phyloP scores from a whole-genome alignment of 768 basidiomycete species.

The Trichaptum fuscoviolaceum region DNA sequence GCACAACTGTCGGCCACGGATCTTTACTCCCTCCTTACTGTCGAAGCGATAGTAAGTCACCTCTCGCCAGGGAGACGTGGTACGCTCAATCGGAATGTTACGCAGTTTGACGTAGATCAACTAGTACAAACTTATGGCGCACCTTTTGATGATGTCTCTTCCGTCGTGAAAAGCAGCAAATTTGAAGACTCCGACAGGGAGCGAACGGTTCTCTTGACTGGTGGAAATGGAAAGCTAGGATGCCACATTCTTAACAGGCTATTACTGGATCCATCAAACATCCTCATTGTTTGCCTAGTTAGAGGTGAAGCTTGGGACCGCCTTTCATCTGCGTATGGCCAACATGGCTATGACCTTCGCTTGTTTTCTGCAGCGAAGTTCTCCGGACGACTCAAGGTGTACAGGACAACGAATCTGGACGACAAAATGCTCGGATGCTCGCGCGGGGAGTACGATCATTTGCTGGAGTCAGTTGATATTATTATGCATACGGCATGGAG shows the following conservation, averaged over 20 bases:
- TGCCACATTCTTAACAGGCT: neutral
- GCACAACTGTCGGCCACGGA: neutral
- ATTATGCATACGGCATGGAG: slow-evolving; percentile 7
- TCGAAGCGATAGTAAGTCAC: neutral
- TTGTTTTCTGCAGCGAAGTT: neutral
- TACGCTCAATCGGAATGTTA: neutral
- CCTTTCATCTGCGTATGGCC: neutral
- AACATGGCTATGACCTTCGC: too few relatives aligned
- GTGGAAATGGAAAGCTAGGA: slow-evolving; percentile 8
- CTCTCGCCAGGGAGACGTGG: neutral
- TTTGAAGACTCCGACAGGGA: neutral
- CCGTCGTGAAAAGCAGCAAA: neutral
- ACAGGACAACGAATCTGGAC: slow-evolving; percentile 1
- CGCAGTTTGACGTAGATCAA: neutral
- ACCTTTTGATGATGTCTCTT: neutral
- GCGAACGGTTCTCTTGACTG: slow-evolving; percentile 11
- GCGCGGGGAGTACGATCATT: neutral
- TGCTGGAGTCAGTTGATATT: neutral
- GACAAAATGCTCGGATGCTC: neutral
- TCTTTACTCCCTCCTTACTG: neutral
- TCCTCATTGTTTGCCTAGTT: neutral
- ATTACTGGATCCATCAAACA: slow-evolving; percentile 1
- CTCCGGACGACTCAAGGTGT: neutral
- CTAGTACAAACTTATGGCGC: neutral
- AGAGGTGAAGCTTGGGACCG: neutral